Base-by-base conservation (phyloP, 148 eudicot genomes). In the Talinum fruticosum region DNA sequence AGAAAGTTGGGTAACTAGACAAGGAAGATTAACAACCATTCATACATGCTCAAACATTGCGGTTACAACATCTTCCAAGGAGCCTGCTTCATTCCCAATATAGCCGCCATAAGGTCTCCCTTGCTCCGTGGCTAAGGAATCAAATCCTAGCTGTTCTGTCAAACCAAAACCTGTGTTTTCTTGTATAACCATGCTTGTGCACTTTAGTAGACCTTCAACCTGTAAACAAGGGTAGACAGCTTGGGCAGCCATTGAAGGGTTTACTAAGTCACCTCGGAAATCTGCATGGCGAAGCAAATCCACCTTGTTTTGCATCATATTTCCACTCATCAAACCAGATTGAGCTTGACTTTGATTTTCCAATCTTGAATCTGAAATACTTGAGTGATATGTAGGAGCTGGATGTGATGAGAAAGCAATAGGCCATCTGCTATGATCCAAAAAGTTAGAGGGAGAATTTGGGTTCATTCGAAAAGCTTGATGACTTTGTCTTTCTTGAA, bases 61-160 rank as follows among this genome's bases (percentile, higher is more conserved):
- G 49, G 83, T 84, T 75, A 83, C 94, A 10, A 90, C 81, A 79
- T 84, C 94, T 80, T 90, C 91, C 87, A 88, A 82, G 66, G 88
- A 88, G 62, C 88, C 89, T 72, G 81, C 87, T 49, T 81, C 75
- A 73, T 75, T 75, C 37, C 69, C 77, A 47, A 74, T 49, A 74
- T 79, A 78, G 70, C 68, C 65, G 12, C 81, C 73, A 3, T 57
- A 67, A 64, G 75, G 75, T 79, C 81, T 71, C 65, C 78, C 84
- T 66, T 83, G 86, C 78, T 70, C 86, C 35, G 49, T 7, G 54
- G 67, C 66, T 32, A 80, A 41, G 54, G 85, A 74, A 82, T 72
- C 84, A 73, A 77, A 77, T 76, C 82, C 70, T 32, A 75, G 79
- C 19, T 76, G 84, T 37, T 74, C 84, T 45, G 59, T 75, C 75